phyloP scores from a whole-genome alignment of 768 basidiomycete species.

The Gyrodon lividus region DNA sequence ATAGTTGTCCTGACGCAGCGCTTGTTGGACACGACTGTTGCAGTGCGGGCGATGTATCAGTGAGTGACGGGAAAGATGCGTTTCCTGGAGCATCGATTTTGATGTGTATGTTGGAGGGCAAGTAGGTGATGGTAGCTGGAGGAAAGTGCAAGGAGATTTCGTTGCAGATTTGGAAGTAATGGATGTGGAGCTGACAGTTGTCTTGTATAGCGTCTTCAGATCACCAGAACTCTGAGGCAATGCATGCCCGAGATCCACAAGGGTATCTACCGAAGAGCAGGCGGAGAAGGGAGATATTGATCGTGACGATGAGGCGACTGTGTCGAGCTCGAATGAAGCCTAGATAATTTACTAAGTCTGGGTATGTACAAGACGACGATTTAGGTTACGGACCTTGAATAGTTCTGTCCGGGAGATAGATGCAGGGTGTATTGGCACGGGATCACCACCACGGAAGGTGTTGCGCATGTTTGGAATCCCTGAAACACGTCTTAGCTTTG shows the following conservation, averaged over 20 bases:
- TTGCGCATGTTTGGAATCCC: constrained; percentile 23
- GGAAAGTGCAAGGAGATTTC: constrained; percentile 10
- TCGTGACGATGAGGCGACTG: constrained; percentile 7
- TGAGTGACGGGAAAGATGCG: constrained; percentile 5
- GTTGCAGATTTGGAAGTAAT: constrained; percentile 15
- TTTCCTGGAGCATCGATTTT: constrained; percentile 5
- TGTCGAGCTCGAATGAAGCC: constrained; percentile 23
- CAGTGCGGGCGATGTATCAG: constrained; percentile 12
- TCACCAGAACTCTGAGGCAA: constrained; percentile 8
- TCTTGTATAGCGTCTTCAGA: constrained; percentile 18
- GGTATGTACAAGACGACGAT: neutral
- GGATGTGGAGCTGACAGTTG: constrained; percentile 22
- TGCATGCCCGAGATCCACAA: constrained; percentile 16
- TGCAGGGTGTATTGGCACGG: constrained; percentile 4
- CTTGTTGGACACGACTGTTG: neutral
- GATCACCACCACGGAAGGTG: constrained; percentile 20
- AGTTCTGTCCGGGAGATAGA: constrained; percentile 6
- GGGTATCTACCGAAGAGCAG: constrained; percentile 25
- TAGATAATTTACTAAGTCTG: constrained; percentile 6
- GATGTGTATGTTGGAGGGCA: constrained; percentile 6
- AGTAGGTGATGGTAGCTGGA: constrained; percentile 2
- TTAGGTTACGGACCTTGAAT: constrained; percentile 17
- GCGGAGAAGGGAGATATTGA: constrained; percentile 10
- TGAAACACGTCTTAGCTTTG: constrained; percentile 25
- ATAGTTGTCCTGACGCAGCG: constrained; percentile 5